A percentile compares a stretch with the other conserved stretches of the same genome.
Conservation (phyloP, 2,329 filamentous ascomycete species). For the Aschersonia sp. region DNA sequence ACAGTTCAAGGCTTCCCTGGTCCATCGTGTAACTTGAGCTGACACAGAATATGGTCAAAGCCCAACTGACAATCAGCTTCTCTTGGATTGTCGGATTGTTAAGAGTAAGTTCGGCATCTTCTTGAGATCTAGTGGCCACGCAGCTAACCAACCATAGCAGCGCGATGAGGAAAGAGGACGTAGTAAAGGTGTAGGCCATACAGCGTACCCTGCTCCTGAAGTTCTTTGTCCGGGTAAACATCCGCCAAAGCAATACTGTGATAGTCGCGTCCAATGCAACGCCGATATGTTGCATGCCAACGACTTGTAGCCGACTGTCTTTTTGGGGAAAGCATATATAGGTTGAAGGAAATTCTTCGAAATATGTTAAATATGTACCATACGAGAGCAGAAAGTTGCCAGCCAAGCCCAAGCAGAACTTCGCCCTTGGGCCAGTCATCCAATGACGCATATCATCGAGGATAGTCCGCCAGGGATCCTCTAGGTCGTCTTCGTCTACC, state of each 20-base stretch:
- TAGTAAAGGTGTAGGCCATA: slow-evolving; percentile 26
- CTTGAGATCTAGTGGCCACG: slow-evolving; percentile 11
- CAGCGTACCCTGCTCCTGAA: slow-evolving; percentile 30
- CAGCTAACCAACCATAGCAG: slow-evolving; percentile 20
- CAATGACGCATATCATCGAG: slow-evolving; percentile 33
- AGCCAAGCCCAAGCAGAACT: slow-evolving; percentile 19
- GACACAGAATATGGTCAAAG: slow-evolving; percentile 27
- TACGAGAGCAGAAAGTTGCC: slow-evolving; percentile 24
- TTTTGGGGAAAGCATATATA: slow-evolving; percentile 33
- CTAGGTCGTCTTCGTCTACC: slow-evolving; percentile 16
- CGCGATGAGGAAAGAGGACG: slow-evolving; percentile 23
- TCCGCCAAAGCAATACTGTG: slow-evolving; percentile 33
- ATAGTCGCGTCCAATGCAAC: slow-evolving; percentile 31
- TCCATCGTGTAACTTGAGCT: slow-evolving; percentile 31
- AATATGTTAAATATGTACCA: slow-evolving; percentile 26
- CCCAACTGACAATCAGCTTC: slow-evolving; percentile 30
- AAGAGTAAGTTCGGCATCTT: slow-evolving; percentile 14
- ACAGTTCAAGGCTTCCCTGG: slow-evolving; percentile 28
- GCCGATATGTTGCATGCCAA: slow-evolving; percentile 27
- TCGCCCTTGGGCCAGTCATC: slow-evolving; percentile 26
- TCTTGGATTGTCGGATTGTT: slow-evolving; percentile 33
- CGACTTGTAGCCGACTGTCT: slow-evolving; percentile 21
- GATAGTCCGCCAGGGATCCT: slow-evolving; percentile 33
- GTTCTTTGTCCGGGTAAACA: slow-evolving; percentile 35
- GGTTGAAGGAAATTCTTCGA: slow-evolving; percentile 27